Evolutionary conservation across 176 grass and related monocot species (phyloP).

Genomic region (Oryza glaberrima): DNA sequence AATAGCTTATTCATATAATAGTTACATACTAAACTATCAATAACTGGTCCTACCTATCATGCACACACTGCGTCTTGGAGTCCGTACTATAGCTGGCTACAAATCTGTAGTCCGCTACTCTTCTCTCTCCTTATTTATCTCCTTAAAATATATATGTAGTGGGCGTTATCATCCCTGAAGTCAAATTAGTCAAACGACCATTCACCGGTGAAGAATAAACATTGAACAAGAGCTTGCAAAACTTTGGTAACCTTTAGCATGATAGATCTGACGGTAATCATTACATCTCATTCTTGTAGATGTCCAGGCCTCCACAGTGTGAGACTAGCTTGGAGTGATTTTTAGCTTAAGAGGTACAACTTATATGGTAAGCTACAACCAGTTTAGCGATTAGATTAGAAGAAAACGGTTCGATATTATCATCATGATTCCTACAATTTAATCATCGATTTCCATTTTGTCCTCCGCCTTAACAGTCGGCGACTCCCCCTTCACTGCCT

Average conservation of each 20-base stretch:
- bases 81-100: no score
- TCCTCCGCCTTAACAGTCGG: neutral
- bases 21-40: no score
- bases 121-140: no score
- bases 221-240: slow-evolving; percentile 3
- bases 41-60: no score
- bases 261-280: neutral
- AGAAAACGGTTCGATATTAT: neutral
- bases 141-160: no score
- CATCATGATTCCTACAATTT: neutral
- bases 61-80: no score
- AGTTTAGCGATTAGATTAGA: neutral
- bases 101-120: no score
- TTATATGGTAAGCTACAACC: neutral
- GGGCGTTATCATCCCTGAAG: neutral
- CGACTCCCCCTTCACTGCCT: neutral
- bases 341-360: neutral
- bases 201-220: neutral
- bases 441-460: slow-evolving; percentile 43
- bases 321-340: neutral
- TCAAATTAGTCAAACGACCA: neutral
- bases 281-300: neutral
- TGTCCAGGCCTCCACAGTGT: neutral
- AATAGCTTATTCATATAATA: no score
- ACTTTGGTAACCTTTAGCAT: neutral